These are phyloP conservation scores for Solanum corneliomulleri DNA, from an alignment of 257 asterid species.

Conservation along the genomic window DNA sequence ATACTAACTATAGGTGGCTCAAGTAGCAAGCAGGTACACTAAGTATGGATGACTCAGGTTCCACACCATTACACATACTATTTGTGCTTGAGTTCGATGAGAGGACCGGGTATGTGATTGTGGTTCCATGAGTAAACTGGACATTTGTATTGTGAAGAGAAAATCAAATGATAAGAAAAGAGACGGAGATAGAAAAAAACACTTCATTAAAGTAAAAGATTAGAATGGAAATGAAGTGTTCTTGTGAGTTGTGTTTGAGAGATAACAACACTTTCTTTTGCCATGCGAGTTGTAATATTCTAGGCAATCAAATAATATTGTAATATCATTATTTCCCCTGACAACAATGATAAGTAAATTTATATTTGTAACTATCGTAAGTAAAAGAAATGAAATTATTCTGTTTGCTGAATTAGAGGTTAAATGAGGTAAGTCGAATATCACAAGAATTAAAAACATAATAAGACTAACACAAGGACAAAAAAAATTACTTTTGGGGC, in stretches of 20 bases:
- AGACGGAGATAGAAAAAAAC: background rate
- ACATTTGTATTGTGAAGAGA: background rate
- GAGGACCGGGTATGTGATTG: background rate
- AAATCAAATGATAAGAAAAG: background rate
- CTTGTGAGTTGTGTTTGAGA: background rate
- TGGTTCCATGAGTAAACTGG: background rate
- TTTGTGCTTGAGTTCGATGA: background rate
- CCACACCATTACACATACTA: no score
- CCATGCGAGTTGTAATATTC: background rate
- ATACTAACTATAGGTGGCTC: background rate
- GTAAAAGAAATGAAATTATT: background rate
- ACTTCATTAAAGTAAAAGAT: background rate
- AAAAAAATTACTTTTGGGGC: background rate
- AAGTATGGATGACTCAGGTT: background rate
- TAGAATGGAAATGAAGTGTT: background rate
- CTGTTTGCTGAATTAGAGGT: no score
- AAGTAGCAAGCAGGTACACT: background rate
- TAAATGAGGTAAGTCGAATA: background rate
- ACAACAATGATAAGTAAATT: background rate
- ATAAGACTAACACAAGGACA: background rate
- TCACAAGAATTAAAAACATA: background rate
- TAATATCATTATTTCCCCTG: no score
- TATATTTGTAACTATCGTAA: background rate
- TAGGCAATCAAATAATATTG: background rate
- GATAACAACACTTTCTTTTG: background rate